phyloP scores from a whole-genome alignment of 2,329 filamentous ascomycete species.

The Fusarium liriodendri region DNA sequence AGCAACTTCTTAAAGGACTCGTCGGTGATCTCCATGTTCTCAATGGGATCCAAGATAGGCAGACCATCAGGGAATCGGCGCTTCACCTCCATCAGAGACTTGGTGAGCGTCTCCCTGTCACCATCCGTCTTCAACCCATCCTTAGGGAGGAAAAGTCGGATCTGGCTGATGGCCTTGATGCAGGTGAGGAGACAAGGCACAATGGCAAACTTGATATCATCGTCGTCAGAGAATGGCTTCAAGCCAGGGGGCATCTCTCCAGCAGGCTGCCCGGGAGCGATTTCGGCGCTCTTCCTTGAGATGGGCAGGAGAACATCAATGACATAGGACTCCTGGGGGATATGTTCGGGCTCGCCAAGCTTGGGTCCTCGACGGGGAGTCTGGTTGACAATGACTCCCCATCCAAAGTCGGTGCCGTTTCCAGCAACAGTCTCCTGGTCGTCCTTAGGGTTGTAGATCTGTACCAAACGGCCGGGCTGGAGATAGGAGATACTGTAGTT shows the following conservation, averaged over 20 bases:
- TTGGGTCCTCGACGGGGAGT: constrained; percentile 73
- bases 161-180: constrained; percentile 84
- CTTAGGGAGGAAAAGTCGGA: constrained; percentile 84
- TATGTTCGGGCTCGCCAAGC: constrained; percentile 73
- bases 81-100: constrained; percentile 81
- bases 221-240: constrained; percentile 45
- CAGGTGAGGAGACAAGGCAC: constrained; percentile 89
- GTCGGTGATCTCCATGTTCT: constrained; percentile 95
- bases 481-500: constrained; percentile 87
- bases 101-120: constrained; percentile 75
- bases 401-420: constrained; percentile 79
- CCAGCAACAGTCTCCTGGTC: constrained; percentile 54
- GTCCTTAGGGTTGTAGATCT: constrained; percentile 77
- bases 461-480: constrained; percentile 87
- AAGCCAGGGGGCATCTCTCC: constrained; percentile 72
- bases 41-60: constrained; percentile 88
- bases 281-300: constrained; percentile 61
- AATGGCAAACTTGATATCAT: constrained; percentile 46
- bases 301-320: constrained; percentile 82
- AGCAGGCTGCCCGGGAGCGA: constrained; percentile 50
- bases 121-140: constrained; percentile 73
- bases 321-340: constrained; percentile 81
- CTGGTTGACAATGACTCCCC: constrained; percentile 88
- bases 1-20: constrained; percentile 94
- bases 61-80: constrained; percentile 93